Conservation (phyloP, 768 basidiomycete genomes). For the Symmetrospora coprosmae region DNA sequence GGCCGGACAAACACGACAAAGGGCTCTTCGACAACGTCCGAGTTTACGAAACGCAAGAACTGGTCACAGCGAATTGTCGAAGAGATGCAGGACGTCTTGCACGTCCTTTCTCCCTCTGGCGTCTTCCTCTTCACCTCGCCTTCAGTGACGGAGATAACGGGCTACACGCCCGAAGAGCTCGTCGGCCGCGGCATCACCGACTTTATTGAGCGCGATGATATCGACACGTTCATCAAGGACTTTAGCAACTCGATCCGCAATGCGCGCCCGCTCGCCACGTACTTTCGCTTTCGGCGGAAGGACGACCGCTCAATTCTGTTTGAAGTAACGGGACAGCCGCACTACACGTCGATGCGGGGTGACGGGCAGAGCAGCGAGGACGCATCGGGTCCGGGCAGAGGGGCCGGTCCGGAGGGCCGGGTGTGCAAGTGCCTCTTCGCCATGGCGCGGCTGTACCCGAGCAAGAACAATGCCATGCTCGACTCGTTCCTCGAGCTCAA, state of each 20-base stretch:
- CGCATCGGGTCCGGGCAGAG: not conserved
- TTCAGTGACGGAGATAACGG: slow-evolving; percentile 60
- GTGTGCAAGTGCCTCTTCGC: slow-evolving; percentile 51
- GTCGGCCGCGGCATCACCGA: slow-evolving; percentile 65
- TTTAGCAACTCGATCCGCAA: slow-evolving; percentile 44
- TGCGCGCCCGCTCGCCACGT: slow-evolving; percentile 24
- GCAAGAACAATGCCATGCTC: slow-evolving; percentile 54
- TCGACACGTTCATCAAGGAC: slow-evolving; percentile 74
- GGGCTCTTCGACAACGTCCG: slow-evolving; percentile 24
- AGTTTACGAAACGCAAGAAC: slow-evolving; percentile 32
- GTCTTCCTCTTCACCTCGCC: slow-evolving; percentile 81
- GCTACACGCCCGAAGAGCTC: slow-evolving; percentile 74
- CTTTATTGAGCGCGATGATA: slow-evolving; percentile 73
- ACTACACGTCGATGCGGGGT: slow-evolving; percentile 19
- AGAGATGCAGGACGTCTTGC: slow-evolving; percentile 54
- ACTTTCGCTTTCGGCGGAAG: slow-evolving; percentile 29
- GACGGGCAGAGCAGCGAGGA: not conserved
- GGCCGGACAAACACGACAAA: not conserved
- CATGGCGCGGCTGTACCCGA: slow-evolving; percentile 62
- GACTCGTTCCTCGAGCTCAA: slow-evolving; percentile 60
- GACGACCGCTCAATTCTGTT: slow-evolving; percentile 5
- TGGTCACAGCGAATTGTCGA: slow-evolving; percentile 32
- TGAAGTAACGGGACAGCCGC: slow-evolving; percentile 27
- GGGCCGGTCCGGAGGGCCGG: not conserved
- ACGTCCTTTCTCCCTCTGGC: slow-evolving; percentile 81